Evolutionary conservation across 805 yeast species (phyloP).

Genomic region (Myxozyma nipponensis): DNA sequence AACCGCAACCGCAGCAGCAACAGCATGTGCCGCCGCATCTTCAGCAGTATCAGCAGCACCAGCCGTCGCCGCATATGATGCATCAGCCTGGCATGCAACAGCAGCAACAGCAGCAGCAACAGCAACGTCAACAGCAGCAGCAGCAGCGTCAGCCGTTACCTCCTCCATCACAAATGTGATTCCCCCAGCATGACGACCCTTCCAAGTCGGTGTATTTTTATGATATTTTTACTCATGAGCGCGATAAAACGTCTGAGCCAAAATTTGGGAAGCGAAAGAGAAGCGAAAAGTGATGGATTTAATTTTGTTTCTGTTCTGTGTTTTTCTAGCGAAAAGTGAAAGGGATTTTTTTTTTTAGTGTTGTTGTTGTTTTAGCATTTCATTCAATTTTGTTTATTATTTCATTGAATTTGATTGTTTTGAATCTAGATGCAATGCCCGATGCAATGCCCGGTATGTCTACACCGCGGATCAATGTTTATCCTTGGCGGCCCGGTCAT

Average conservation of each 20-base stretch:
- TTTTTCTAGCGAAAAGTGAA: too few relatives aligned
- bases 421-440: too few relatives aligned
- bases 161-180: slow-evolving; percentile 13
- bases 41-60: slow-evolving; percentile 11
- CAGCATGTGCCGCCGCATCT: slow-evolving; percentile 7
- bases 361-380: too few relatives aligned
- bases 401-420: too few relatives aligned
- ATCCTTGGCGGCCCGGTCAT: too few relatives aligned
- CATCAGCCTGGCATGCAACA: slow-evolving; percentile 10
- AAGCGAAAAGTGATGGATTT: too few relatives aligned
- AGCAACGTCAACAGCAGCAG: slow-evolving; percentile 12
- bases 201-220: not conserved
- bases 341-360: too few relatives aligned
- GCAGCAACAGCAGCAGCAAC: slow-evolving; percentile 23
- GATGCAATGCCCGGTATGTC: too few relatives aligned
- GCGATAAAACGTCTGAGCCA: not conserved
- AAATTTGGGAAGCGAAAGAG: too few relatives aligned
- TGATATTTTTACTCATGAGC: not conserved
- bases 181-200: not conserved
- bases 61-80: slow-evolving; percentile 22
- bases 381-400: too few relatives aligned
- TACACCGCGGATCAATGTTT: too few relatives aligned
- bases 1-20: slow-evolving; percentile 5
- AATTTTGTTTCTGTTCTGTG: too few relatives aligned
- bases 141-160: slow-evolving; percentile 12